phyloP scores from a whole-genome alignment of 2,329 filamentous ascomycete species.

The Fusarium torreyae region DNA sequence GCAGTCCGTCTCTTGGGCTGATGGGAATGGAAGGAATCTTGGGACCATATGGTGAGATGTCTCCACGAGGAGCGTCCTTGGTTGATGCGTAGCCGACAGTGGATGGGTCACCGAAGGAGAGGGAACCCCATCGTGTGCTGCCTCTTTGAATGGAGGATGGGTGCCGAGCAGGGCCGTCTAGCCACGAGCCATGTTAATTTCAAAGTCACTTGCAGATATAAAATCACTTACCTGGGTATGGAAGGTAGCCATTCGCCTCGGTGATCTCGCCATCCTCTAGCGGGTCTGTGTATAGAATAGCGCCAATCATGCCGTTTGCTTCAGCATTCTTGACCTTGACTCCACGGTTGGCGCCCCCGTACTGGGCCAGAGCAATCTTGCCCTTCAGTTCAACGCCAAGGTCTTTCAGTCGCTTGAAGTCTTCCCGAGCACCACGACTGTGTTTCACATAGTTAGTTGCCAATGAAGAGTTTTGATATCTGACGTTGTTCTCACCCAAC shows the following conservation, averaged over 20 bases:
- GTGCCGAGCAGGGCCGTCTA: slow-evolving; percentile 37
- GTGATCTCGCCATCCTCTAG: slow-evolving; percentile 36
- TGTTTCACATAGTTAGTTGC: accelerated
- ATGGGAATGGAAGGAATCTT: slow-evolving; percentile 39
- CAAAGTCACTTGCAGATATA: accelerated
- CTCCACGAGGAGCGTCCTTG: slow-evolving; percentile 33
- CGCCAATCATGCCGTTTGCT: slow-evolving; percentile 35
- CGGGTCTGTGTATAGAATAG: slow-evolving; percentile 29
- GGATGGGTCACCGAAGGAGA: slow-evolving; percentile 42
- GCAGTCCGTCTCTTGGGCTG: slow-evolving; percentile 27
- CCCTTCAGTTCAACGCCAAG: slow-evolving; percentile 28
- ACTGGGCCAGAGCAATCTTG: slow-evolving; percentile 28
- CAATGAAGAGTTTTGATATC: accelerated
- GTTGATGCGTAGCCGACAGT: slow-evolving; percentile 41
- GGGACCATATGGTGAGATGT: slow-evolving; percentile 32
- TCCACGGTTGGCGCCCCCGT: slow-evolving; percentile 33
- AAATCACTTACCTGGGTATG: slow-evolving; percentile 23
- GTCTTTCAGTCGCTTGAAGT: slow-evolving; percentile 27
- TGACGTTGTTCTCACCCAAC: slow-evolving; percentile 14
- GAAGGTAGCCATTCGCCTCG: slow-evolving; percentile 30
- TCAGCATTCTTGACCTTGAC: slow-evolving; percentile 41
- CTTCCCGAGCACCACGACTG: slow-evolving; percentile 25
- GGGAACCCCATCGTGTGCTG: slow-evolving; percentile 36
- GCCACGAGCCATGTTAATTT: background rate
- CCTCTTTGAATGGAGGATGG: slow-evolving; percentile 41